Evolutionary conservation across 352 stramenopile genomes (phyloP), one percentile per base, ranked within the genome.

Genomic region (Phytopythium helicoides): DNA sequence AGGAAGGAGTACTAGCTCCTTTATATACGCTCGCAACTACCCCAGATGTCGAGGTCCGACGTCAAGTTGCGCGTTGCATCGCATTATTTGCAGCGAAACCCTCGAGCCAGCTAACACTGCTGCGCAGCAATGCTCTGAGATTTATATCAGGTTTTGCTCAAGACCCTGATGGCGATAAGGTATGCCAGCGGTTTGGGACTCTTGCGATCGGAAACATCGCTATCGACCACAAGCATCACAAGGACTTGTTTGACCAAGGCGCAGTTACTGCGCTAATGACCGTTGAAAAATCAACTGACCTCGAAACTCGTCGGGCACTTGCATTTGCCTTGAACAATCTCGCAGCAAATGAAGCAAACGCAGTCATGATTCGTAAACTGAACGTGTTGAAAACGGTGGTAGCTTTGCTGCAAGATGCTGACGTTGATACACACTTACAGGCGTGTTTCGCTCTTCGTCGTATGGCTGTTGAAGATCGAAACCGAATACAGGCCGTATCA

Each of bases 301-400:
- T 98, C 25, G 90, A 98, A 61, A 98, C 95, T 19, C 76, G 92
- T 5, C 87, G 95, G 5, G 83, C 88, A 19, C 73, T 97, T 6
- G 89, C 94, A 15, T 98, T 98, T 71, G 92, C 93, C 28, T 77
- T 99, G 25, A 97, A 98, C 56, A 98, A 98, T 73, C 70, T 97
- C 46, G 95, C 92, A 3, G 79, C 74, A 11, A 95, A 97, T 58
- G 82, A 98, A 58, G 78, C 74, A 10, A 98, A 98, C 64, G 92
- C 93, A 62, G 55, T 69, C 0, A 68, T 78, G 47, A 87, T 90
- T 56, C 89, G 87, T 40, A 97, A 95, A 47, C 60, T 96, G 56
- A 88, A 89, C 48, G 75, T 97, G 31, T 36, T 97, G 40, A 69
- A 86, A 47, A 85, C 87, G 6, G 71, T 98, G 34, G 84, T 97